phyloP scores from a whole-genome alignment of 495 filamentous ascomycete species.

The Penicillium verhagenii region DNA sequence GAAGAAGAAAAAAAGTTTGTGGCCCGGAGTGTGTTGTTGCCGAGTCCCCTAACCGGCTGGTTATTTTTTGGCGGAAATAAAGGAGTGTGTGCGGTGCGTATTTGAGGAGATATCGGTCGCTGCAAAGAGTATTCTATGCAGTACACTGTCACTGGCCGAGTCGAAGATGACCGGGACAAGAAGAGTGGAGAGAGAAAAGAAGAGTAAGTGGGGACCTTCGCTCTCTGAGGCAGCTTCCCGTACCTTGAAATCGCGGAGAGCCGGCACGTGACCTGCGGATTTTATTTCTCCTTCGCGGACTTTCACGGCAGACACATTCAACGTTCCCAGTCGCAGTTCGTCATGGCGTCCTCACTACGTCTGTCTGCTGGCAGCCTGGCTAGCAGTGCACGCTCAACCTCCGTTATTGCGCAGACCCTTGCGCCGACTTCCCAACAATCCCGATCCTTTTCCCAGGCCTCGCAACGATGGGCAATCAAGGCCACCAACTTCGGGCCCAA shows the following conservation, averaged over 20 bases:
- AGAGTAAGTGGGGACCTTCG: background rate
- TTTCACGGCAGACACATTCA: conserved; percentile 5
- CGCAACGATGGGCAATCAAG: conserved; percentile 27
- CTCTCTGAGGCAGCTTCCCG: background rate
- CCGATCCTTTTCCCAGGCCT: conserved; percentile 37
- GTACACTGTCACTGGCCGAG: background rate
- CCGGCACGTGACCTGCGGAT: conserved; percentile 31
- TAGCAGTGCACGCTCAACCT: conserved; percentile 12
- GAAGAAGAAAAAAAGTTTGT: no score
- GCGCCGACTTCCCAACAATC: conserved; percentile 26
- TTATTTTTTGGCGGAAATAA: background rate
- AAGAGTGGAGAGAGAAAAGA: conserved; percentile 4
- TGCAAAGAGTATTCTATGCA: background rate
- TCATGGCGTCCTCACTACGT: conserved; percentile 39
- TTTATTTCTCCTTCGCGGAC: conserved; percentile 18
- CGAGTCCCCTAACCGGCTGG: background rate
- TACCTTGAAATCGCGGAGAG: conserved; percentile 20
- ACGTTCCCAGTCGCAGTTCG: conserved; percentile 12
- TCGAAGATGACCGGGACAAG: background rate
- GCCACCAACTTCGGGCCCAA: conserved; percentile 24
- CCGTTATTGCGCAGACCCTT: conserved; percentile 12
- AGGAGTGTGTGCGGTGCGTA: background rate
- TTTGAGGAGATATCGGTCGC: background rate
- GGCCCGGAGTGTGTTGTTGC: background rate
- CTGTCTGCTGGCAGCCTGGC: conserved; percentile 26